phyloP scores from a whole-genome alignment of 1,284 basidiomycete genomes.

The Phellopilus nigrolimitatus region DNA sequence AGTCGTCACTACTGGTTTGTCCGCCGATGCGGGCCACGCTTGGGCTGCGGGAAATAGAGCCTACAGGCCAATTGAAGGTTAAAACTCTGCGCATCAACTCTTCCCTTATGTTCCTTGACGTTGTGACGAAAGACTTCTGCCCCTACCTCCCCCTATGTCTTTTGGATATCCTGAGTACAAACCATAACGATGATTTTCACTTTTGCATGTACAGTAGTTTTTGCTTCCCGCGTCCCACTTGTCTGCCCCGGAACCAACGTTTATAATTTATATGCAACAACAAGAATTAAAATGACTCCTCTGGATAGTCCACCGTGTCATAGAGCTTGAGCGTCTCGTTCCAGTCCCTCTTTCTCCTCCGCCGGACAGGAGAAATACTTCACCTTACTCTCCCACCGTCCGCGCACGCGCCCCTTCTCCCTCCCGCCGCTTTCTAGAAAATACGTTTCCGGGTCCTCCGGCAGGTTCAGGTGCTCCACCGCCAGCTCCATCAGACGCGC shows the following conservation, averaged over 20 bases:
- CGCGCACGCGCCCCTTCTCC: constrained; percentile 65
- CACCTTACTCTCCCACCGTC: constrained; percentile 59
- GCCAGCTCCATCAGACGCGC: constrained; percentile 62
- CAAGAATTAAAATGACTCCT: constrained; percentile 32
- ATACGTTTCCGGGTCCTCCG: constrained; percentile 61
- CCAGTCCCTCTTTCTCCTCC: constrained; percentile 82
- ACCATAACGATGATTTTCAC: too few species aligned
- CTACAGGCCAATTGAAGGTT: constrained; percentile 33
- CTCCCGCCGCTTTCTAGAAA: constrained; percentile 51
- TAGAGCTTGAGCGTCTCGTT: constrained; percentile 77
- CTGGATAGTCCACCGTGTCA: constrained; percentile 73
- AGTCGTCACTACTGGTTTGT: constrained; percentile 58
- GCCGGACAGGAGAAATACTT: constrained; percentile 74
- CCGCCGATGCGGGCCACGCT: constrained; percentile 58
- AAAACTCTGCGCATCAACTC: too few species aligned
- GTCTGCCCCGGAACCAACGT: too few species aligned
- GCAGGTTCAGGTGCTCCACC: constrained; percentile 54
- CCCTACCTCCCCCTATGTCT: too few species aligned
- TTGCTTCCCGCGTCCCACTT: too few species aligned
- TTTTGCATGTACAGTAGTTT: too few species aligned
- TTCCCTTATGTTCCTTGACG: too few species aligned
- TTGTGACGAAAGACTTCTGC: too few species aligned
- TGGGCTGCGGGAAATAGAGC: constrained; percentile 76
- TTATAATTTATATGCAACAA: too few species aligned
- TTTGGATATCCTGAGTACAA: too few species aligned